Base-by-base conservation (phyloP, 2,329 filamentous ascomycete genomes). In the Colletotrichum brevisporum region DNA sequence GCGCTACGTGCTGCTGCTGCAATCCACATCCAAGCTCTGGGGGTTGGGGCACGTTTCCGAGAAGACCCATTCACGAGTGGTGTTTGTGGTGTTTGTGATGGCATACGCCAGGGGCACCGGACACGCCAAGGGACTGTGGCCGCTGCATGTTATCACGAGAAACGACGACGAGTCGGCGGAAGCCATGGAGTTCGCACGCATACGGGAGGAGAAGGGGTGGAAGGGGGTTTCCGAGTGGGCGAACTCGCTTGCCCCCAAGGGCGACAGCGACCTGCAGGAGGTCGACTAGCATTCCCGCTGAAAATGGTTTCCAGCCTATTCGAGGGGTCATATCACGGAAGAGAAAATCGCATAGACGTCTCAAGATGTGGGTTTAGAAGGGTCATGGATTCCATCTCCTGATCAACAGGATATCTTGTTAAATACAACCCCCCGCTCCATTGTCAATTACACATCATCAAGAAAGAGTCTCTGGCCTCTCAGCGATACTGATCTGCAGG, bases 41-140 rank as follows among this genome's bases (percentile, higher is more conserved):
- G 21, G 18, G 21, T 4, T 31, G 31, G 6, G 39, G 5, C 39
- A 48, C 4, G 16, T 59, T 5, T 59, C 62, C 1, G 54, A 8
- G 1, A 55, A 5, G 31, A 54, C 61, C 1, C 61, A 60, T 31
- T 26, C 54, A 13, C 47, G 61, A 15, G 62, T 12, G 5, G 66
- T 69, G 3, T 66, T 48, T 10, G 62, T 12, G 3, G 66, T 69
- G 3, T 66, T 48, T 10, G 8, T 24, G 5, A 60, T 36, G 48
- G 43, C 61, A n/a, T 66, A 69, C 26, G 41, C 43, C 2, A 65
- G 66, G 18, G 61, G 61, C 0, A 69, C 62, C 15, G 66, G 31
- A 2, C 31, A 27, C 31, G 43, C 41, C 2, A 65, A 15, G 6
- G 66, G 66, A 1, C 21, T 50, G 1, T 66, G 41, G 18, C 31